These are phyloP conservation scores for Phascolomyces articulosus DNA, from an alignment of 371 early-diverging fungal genomes.

Conservation along the genomic window DNA sequence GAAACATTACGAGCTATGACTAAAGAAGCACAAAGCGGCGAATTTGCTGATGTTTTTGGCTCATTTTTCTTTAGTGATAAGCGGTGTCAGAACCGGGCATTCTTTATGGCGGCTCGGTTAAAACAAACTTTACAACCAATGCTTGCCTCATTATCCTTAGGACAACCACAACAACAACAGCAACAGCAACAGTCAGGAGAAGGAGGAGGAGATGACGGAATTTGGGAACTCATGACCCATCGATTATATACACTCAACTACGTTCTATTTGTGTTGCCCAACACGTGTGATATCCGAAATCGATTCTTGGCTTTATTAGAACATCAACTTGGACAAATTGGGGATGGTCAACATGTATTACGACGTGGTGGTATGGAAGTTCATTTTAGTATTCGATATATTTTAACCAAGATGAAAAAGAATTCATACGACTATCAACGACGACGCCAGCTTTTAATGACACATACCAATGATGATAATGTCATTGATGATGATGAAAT, in stretches of 20 bases:
- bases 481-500: conserved; percentile 31
- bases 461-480: too few relatives aligned
- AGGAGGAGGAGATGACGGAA: conserved; percentile 1
- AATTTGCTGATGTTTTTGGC: conserved; percentile 45
- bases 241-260: conserved; percentile 51
- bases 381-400: conserved; percentile 46
- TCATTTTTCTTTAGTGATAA: conserved; percentile 52
- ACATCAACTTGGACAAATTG: conserved; percentile 20
- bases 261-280: conserved; percentile 43
- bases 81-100: conserved; percentile 47
- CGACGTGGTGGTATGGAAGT: conserved; percentile 45
- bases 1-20: conserved; percentile 46
- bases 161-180: conserved; percentile 11
- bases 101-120: conserved; percentile 48
- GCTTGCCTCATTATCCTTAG: neutral
- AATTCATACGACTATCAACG: conserved; percentile 17
- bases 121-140: conserved; percentile 35
- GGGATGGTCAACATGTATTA: conserved; percentile 31
- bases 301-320: conserved; percentile 31
- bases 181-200: too few relatives aligned
- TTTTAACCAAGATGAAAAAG: conserved; percentile 18
- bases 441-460: too few relatives aligned
- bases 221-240: conserved; percentile 43
- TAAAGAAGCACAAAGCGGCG: conserved; percentile 34
- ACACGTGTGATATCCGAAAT: conserved; percentile 29